phyloP scores from a whole-genome alignment of 2,329 filamentous ascomycete species.

The Pseudocercospora pini-densiflorae region DNA sequence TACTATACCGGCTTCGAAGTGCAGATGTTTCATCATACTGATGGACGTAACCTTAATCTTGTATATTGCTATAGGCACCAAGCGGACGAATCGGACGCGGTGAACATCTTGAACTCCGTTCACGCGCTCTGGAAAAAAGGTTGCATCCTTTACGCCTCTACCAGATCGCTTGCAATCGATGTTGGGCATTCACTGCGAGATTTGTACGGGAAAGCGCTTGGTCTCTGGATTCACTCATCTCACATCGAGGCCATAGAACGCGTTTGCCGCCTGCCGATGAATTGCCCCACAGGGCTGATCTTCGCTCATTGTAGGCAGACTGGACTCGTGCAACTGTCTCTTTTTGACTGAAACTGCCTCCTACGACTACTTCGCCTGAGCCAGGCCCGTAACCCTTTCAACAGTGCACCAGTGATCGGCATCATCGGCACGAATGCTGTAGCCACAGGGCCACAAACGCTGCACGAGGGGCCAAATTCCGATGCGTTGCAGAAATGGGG shows the following conservation, averaged over 20 bases:
- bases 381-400: not conserved
- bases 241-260: not conserved
- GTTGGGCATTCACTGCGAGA: not conserved
- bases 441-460: not conserved
- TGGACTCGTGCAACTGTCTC: not conserved
- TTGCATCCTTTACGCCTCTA: constrained; percentile 2
- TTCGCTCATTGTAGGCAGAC: not conserved
- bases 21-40: constrained; percentile 2
- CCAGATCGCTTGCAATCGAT: constrained; percentile 3
- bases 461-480: not conserved
- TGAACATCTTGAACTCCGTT: not conserved
- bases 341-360: not conserved
- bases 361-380: not conserved
- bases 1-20: not conserved
- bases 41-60: constrained; percentile 8
- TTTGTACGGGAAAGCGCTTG: not conserved
- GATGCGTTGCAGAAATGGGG: not conserved
- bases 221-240: not conserved
- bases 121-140: not conserved
- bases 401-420: not conserved
- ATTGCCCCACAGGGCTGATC: not conserved
- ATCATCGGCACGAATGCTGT: constrained; percentile 3
- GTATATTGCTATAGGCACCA: not conserved
- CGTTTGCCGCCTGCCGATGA: constrained; percentile 4
- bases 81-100: constrained; percentile 1